Conservation (phyloP, 2,329 filamentous ascomycete genomes). For the Metarhizium sp. region DNA sequence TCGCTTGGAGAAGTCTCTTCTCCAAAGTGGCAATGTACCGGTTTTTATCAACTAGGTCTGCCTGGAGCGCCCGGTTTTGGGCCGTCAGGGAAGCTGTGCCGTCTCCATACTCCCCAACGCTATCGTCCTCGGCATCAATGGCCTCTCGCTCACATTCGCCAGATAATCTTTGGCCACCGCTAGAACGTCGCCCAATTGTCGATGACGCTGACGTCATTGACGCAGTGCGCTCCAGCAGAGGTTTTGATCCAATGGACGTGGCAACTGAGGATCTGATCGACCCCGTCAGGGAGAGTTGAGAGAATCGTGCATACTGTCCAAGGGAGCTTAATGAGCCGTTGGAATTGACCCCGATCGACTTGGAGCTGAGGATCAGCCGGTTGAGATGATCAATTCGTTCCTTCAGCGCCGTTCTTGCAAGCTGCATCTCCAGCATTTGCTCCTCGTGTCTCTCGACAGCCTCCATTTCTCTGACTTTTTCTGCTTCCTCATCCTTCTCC, state of each 20-base stretch:
- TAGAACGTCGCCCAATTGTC: slow-evolving; percentile 47
- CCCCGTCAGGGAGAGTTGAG: slow-evolving; percentile 43
- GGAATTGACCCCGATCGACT: slow-evolving; percentile 86
- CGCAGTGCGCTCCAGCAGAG: slow-evolving; percentile 51
- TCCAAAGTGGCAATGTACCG: slow-evolving; percentile 92
- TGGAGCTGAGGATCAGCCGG: slow-evolving; percentile 87
- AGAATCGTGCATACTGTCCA: slow-evolving; percentile 52
- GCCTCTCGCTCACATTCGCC: slow-evolving; percentile 30
- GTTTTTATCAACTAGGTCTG: slow-evolving; percentile 94
- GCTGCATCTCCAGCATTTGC: slow-evolving; percentile 97
- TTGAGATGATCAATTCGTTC: slow-evolving; percentile 97
- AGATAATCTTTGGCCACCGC: slow-evolving; percentile 32
- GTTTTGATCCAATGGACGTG: slow-evolving; percentile 43
- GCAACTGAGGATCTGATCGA: slow-evolving; percentile 63
- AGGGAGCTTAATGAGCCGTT: slow-evolving; percentile 63
- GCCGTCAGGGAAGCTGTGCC: slow-evolving; percentile 71
- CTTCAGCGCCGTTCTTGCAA: slow-evolving; percentile 89
- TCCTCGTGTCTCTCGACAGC: slow-evolving; percentile 84
- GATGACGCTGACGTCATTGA: slow-evolving; percentile 58
- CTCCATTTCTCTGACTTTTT: slow-evolving; percentile 67
- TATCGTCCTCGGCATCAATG: slow-evolving; percentile 55
- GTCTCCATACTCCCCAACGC: slow-evolving; percentile 73
- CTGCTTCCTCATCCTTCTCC: slow-evolving; percentile 57
- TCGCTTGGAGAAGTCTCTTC: slow-evolving; percentile 81
- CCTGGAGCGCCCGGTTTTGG: slow-evolving; percentile 87